Percentiles rank a stretch among this genome's conserved stretches.
Evolutionary conservation across 2,329 filamentous ascomycete species (phyloP).

Genomic region (Fusarium compactum): DNA sequence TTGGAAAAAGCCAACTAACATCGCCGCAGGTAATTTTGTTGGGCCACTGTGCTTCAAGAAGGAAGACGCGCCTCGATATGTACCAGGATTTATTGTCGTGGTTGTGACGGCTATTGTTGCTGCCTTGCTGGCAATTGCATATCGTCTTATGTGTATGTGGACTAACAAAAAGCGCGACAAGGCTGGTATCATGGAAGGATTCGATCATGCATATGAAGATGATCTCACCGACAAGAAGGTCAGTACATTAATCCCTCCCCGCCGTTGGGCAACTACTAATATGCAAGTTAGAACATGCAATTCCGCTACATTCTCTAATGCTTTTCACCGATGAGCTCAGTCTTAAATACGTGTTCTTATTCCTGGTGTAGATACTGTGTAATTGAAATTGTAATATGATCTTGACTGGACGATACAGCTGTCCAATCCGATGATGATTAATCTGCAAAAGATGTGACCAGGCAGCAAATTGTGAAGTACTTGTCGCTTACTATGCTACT

Average conservation of each 20-base stretch:
- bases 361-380: too few relatives aligned
- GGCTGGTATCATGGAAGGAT: slow-evolving; percentile 59
- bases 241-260: neutral
- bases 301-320: slow-evolving; percentile 35
- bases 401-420: too few relatives aligned
- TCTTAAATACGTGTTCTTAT: too few relatives aligned
- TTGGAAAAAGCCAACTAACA: neutral
- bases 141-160: slow-evolving; percentile 59
- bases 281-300: slow-evolving; percentile 29
- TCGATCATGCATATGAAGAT: slow-evolving; percentile 65
- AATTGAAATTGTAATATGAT: too few relatives aligned
- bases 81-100: slow-evolving; percentile 55
- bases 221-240: slow-evolving; percentile 60
- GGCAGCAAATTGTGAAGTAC: too few relatives aligned
- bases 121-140: slow-evolving; percentile 55
- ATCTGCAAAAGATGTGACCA: neutral
- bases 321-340: too few relatives aligned
- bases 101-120: slow-evolving; percentile 50
- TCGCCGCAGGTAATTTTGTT: slow-evolving; percentile 54
- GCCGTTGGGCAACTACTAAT: neutral
- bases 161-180: slow-evolving; percentile 59
- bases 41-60: slow-evolving; percentile 57
- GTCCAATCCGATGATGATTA: too few relatives aligned
- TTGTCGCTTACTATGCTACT: too few relatives aligned
- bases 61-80: slow-evolving; percentile 56